A percentile compares a stretch with the other conserved stretches of the same genome.
Conservation (phyloP, 805 yeast genomes). For the Sugiyamaella lignohabitans region DNA sequence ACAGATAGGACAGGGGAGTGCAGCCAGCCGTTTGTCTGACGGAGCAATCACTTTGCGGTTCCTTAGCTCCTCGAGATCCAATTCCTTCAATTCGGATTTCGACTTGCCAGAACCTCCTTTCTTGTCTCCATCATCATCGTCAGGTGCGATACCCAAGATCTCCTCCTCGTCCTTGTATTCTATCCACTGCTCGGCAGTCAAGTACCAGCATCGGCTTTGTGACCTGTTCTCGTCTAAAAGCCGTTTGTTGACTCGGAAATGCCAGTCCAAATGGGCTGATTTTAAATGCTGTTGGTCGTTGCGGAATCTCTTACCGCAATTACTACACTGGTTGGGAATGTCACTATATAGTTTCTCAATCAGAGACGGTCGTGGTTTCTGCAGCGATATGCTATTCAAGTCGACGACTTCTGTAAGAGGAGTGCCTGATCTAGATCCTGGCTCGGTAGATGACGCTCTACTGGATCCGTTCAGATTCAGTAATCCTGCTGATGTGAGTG, state of each 20-base stretch:
- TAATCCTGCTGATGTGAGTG: constrained; percentile 27
- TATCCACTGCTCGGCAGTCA: constrained; percentile 66
- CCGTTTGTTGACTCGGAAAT: constrained; percentile 82
- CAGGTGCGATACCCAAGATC: constrained; percentile 36
- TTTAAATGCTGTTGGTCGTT: constrained; percentile 44
- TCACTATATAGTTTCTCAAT: constrained; percentile 43
- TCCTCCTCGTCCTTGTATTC: constrained; percentile 61
- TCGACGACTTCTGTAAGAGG: constrained; percentile 26
- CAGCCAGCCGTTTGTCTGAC: constrained; percentile 50
- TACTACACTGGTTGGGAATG: constrained; percentile 74
- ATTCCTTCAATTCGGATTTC: constrained; percentile 11
- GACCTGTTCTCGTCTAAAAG: constrained; percentile 41
- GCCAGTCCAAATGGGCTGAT: constrained; percentile 88
- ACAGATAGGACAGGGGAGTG: constrained; percentile 60
- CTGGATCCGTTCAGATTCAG: constrained; percentile 5
- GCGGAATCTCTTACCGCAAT: constrained; percentile 82
- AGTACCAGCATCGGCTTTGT: constrained; percentile 78
- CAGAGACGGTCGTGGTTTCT: constrained; percentile 29
- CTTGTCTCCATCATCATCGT: constrained; percentile 17
- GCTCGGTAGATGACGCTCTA: neutral
- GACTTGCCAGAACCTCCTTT: constrained; percentile 13
- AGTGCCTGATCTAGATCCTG: neutral
- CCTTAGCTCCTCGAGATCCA: constrained; percentile 31
- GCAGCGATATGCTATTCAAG: constrained; percentile 28
- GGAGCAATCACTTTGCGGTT: constrained; percentile 61